phyloP scores from a whole-genome alignment of 1,284 basidiomycete species.

The Pseudozyma hubeiensis region DNA sequence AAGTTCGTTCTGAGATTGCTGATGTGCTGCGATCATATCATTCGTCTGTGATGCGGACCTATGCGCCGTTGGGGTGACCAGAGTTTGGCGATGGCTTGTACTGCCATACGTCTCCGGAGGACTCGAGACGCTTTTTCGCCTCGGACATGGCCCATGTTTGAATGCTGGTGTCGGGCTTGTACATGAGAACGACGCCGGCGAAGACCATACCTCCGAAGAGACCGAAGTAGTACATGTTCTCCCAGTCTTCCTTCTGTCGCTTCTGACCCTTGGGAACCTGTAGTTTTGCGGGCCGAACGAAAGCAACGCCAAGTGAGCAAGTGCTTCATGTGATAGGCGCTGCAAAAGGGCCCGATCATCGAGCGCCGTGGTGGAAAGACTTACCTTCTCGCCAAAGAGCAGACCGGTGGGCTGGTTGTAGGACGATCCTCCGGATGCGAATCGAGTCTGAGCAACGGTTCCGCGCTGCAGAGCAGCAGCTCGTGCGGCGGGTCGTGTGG shows the following conservation, averaged over 20 bases:
- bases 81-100: constrained; percentile 67
- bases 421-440: constrained; percentile 48
- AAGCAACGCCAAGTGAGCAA: not conserved
- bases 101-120: constrained; percentile 60
- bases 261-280: constrained; percentile 78
- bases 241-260: constrained; percentile 87
- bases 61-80: constrained; percentile 56
- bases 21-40: not conserved
- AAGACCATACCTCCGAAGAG: constrained; percentile 90
- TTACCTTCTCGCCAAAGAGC: constrained; percentile 67
- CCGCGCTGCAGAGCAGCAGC: constrained; percentile 25
- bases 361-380: not conserved
- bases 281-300: not conserved
- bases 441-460: constrained; percentile 33
- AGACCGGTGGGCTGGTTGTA: constrained; percentile 67
- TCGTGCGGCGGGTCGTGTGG: constrained; percentile 28
- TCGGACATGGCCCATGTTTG: constrained; percentile 65
- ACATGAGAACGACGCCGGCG: constrained; percentile 82
- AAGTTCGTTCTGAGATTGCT: constrained; percentile 12
- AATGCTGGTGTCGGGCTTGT: constrained; percentile 86
- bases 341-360: not conserved
- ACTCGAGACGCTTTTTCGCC: constrained; percentile 65
- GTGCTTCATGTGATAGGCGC: no score
- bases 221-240: constrained; percentile 63
- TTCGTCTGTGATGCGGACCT: not conserved